Evolutionary conservation across 306 rosid species (phyloP).

Genomic region (Cyamopsis tetragonoloba): DNA sequence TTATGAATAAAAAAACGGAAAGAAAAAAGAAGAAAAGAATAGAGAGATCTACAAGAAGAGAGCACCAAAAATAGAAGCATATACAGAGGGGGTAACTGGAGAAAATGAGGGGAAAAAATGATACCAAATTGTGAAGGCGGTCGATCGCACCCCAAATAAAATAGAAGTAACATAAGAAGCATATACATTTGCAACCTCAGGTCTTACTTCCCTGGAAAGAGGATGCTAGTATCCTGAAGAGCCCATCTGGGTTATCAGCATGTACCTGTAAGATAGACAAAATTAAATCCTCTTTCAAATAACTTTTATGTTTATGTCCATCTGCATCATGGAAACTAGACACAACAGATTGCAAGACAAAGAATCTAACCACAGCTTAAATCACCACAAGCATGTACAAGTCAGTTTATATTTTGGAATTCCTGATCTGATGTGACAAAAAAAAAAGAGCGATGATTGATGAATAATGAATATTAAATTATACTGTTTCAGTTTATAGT

Average conservation of each 20-base stretch:
- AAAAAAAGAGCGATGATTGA: background rate
- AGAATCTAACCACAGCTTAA: conserved; percentile 1
- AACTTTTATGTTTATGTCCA: background rate
- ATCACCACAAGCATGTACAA: background rate
- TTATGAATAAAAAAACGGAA: no score
- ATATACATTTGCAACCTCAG: conserved; percentile 8
- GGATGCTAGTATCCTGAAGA: conserved; percentile 80
- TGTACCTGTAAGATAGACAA: conserved; percentile 63
- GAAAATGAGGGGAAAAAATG: background rate
- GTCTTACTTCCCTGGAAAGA: conserved; percentile 58
- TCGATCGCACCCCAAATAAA: background rate
- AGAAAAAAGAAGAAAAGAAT: background rate
- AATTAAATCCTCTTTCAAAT: conserved; percentile 11
- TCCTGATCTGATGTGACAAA: background rate
- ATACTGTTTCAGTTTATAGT: background rate
- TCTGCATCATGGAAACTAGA: background rate
- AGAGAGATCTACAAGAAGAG: background rate
- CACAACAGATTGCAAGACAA: background rate
- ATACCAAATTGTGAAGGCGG: conserved; percentile 4
- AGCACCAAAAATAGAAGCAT: background rate
- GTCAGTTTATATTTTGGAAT: no score
- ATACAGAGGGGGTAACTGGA: background rate
- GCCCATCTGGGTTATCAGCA: conserved; percentile 93
- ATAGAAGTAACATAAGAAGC: background rate
- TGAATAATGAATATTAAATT: background rate